These are phyloP conservation scores for Suhomyces xylopsoci DNA, from an alignment of 805 yeast genomes.

Conservation along the genomic window DNA sequence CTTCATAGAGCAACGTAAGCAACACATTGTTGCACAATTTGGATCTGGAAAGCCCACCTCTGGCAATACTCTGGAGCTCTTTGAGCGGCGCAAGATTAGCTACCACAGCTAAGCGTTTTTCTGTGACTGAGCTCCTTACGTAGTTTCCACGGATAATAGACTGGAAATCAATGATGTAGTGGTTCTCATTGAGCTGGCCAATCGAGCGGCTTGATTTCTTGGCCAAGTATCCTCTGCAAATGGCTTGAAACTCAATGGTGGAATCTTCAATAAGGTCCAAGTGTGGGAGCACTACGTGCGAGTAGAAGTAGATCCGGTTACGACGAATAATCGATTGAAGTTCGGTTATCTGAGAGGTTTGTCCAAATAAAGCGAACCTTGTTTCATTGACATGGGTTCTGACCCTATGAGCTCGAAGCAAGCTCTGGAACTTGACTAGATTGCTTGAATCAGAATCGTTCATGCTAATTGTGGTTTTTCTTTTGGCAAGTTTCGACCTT, in stretches of 20 bases:
- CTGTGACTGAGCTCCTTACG: slow-evolving; percentile 24
- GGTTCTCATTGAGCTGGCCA: background rate
- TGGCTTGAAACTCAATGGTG: slow-evolving; percentile 28
- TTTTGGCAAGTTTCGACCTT: slow-evolving; percentile 23
- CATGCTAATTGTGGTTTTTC: slow-evolving; percentile 5
- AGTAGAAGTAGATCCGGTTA: slow-evolving; percentile 16
- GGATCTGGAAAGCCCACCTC: slow-evolving; percentile 46
- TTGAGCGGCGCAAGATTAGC: slow-evolving; percentile 5
- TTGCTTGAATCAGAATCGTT: slow-evolving; percentile 12
- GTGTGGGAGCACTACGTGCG: slow-evolving; percentile 21
- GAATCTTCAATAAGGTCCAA: slow-evolving; percentile 19
- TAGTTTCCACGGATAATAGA: slow-evolving; percentile 36
- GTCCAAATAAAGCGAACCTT: slow-evolving; percentile 6
- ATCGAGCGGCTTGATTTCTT: slow-evolving; percentile 8
- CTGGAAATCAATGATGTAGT: slow-evolving; percentile 29
- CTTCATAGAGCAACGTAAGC: slow-evolving; percentile 41
- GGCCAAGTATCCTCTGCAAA: slow-evolving; percentile 24
- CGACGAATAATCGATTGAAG: slow-evolving; percentile 40
- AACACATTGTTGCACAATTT: slow-evolving; percentile 42
- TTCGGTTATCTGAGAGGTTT: slow-evolving; percentile 18
- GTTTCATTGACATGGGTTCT: slow-evolving; percentile 21
- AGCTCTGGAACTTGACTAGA: slow-evolving; percentile 38
- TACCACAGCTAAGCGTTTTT: slow-evolving; percentile 9
- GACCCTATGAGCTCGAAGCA: slow-evolving; percentile 37
- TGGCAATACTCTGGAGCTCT: slow-evolving; percentile 41